phyloP scores from a whole-genome alignment of 2,329 filamentous ascomycete genomes.

The Trichophyton rubrum region DNA sequence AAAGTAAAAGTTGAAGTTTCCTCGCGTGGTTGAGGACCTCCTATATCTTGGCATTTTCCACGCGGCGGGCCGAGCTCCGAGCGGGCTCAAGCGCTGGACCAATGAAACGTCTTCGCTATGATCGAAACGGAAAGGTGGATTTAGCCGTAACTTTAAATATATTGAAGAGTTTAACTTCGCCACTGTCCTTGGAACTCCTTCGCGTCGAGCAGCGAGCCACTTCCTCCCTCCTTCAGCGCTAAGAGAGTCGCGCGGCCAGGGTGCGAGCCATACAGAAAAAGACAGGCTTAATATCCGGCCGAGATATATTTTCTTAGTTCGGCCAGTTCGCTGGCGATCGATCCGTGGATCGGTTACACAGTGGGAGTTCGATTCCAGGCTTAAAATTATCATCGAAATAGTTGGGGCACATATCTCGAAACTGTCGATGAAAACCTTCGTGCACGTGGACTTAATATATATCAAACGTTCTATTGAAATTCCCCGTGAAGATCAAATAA shows the following conservation, averaged over 20 bases:
- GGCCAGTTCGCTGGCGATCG: not conserved
- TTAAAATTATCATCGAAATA: not conserved
- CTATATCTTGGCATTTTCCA: not conserved
- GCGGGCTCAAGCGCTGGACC: not conserved
- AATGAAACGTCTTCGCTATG: not conserved
- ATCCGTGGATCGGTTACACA: not conserved
- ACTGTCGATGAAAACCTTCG: not conserved
- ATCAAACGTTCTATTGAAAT: not conserved
- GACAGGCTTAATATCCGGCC: not conserved
- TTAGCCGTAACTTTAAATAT: slow-evolving; percentile 1
- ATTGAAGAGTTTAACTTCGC: not conserved
- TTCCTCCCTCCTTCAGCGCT: not conserved
- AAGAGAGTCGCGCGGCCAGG: not conserved
- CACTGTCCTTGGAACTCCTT: not conserved
- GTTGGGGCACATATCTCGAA: not conserved
- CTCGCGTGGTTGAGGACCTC: not conserved
- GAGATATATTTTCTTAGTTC: not conserved
- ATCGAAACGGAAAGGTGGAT: not conserved
- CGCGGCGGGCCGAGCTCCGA: slow-evolving; percentile 4
- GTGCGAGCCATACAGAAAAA: not conserved
- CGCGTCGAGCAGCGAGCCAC: not conserved
- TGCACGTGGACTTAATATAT: not conserved
- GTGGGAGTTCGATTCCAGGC: not conserved
- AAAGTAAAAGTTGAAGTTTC: not conserved
- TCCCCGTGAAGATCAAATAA: slow-evolving; percentile 2